Base-by-base conservation (phyloP, 306 rosid species). In the Cucumis melo region DNA sequence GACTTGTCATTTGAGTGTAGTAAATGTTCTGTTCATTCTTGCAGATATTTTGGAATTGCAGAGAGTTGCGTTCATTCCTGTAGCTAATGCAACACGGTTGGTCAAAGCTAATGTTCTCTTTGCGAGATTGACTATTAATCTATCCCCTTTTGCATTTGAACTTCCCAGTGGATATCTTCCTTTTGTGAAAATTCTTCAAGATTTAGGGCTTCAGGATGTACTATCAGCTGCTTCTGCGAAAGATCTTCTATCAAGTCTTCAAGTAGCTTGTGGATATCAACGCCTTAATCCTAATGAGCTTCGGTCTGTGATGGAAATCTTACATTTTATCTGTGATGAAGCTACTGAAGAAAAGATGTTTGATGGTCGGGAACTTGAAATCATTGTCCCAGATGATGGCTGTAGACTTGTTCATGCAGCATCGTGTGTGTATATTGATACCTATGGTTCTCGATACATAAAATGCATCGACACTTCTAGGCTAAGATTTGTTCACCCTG, bases 101-200 rank as follows among this genome's bases (percentile, higher is more conserved):
- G 94, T 93, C 83, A 83, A 90, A 24, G 94, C 96, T 15, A 81
- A 85, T 81, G 83, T 89, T 77, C 93, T 93, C 58, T 93, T 88
- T 85, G 96, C 91, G 32, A 97, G 88, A 46, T 82, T 93, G 77
- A 81, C 90, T 48, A 82, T 93, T 82, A 93, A 91, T 82, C 86
- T 93, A 82, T 93, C 98, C 55, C 98, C 98, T 13, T 91, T 93
- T 90, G 94, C 97, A 73, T 93, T 93, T 87, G 97, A 93, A 83
- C 97, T 93, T 78, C 97, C 97, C 51, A 29, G 94, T 11, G 75
- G 80, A 74, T 93, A 93, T 85, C 96, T 91, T 76, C 93, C 98
- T 64, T 93, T 85, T 4, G 87, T 87, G 78, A 93, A 90, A 85
- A 86, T 91, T 82, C 92, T 93, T 64, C 88, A 90, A 83, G 94